These are phyloP conservation scores for Albophoma yamanashiensis DNA, from an alignment of 2,329 filamentous ascomycete species.

Conservation along the genomic window DNA sequence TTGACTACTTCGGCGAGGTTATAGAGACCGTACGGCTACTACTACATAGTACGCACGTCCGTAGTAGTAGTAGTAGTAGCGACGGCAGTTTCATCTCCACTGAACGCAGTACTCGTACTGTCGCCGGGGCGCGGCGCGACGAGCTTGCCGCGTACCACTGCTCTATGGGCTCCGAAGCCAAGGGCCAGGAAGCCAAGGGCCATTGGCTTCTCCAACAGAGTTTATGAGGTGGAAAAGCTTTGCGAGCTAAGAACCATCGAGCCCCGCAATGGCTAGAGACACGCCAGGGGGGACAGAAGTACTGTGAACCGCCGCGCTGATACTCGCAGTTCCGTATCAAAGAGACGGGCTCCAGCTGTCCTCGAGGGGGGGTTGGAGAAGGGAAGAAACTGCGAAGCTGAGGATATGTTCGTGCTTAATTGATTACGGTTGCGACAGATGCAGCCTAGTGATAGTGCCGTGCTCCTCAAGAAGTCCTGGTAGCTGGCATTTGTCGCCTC, in stretches of 20 bases:
- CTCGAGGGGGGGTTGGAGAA: background rate
- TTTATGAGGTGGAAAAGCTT: background rate
- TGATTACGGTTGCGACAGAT: background rate
- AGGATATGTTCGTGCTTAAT: background rate
- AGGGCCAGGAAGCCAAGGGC: too few relatives aligned
- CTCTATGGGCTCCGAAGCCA: background rate
- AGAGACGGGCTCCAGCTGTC: background rate
- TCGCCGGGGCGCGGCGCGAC: background rate
- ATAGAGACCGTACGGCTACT: background rate
- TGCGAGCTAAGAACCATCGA: background rate
- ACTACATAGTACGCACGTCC: too few relatives aligned
- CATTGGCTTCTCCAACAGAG: background rate
- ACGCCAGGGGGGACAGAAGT: background rate
- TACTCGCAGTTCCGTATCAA: background rate
- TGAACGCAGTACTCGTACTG: too few relatives aligned
- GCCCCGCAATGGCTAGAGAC: conserved; percentile 1
- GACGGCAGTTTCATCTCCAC: too few relatives aligned
- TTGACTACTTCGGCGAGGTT: background rate
- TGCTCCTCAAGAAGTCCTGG: background rate
- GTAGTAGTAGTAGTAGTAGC: too few relatives aligned
- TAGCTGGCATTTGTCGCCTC: background rate
- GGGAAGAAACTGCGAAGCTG: background rate
- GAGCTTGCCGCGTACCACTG: background rate
- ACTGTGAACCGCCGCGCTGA: background rate
- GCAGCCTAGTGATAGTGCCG: background rate